Conservation (phyloP, 164 flowering plant genomes). For the Aristolochia contorta region DNA sequence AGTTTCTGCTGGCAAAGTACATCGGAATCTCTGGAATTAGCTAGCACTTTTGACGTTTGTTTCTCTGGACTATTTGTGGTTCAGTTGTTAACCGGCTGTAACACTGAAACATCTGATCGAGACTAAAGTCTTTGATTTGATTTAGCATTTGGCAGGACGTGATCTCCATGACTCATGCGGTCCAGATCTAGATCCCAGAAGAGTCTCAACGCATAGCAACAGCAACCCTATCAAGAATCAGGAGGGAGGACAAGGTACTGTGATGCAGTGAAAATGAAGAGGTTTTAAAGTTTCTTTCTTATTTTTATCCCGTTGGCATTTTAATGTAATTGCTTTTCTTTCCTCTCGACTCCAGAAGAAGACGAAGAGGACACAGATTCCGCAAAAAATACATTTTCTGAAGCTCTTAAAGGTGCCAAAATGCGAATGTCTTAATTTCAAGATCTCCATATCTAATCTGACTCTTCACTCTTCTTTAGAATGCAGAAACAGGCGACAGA, state of each 20-base stretch:
- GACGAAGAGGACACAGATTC: slow-evolving; percentile 49
- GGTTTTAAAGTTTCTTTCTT: too few species aligned
- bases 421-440: not conserved
- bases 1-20: too few species aligned
- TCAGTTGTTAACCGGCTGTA: too few species aligned
- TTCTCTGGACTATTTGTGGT: too few species aligned
- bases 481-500: slow-evolving; percentile 54
- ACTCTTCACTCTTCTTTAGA: slow-evolving; percentile 24
- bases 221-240: slow-evolving; percentile 15
- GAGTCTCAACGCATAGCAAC: slow-evolving; percentile 15
- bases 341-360: slow-evolving; percentile 18
- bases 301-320: too few species aligned
- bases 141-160: slow-evolving; percentile 52
- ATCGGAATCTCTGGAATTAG: too few species aligned
- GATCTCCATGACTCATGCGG: slow-evolving; percentile 37
- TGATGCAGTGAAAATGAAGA: not conserved
- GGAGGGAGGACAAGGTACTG: slow-evolving; percentile 40
- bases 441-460: not conserved
- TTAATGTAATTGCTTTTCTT: slow-evolving; percentile 9
- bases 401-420: slow-evolving; percentile 57
- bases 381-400: slow-evolving; percentile 61
- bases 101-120: too few species aligned
- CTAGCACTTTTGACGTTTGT: too few species aligned
- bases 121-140: slow-evolving; percentile 21
- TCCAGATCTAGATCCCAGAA: slow-evolving; percentile 44